phyloP scores from a whole-genome alignment of 1,139 yeast genomes.

The Groenewaldozyma auringiensis region DNA sequence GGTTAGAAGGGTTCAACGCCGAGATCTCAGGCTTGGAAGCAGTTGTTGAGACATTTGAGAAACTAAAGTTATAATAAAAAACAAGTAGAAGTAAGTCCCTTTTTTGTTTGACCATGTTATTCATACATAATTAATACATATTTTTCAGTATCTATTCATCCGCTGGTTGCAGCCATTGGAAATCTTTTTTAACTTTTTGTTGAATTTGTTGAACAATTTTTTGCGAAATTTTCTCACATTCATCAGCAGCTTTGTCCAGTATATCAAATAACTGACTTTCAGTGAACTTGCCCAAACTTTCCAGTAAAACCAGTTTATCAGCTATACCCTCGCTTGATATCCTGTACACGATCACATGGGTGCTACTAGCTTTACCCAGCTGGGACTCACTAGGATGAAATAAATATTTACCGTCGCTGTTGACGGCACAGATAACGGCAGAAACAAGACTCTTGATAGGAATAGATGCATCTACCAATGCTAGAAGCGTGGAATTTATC shows the following conservation, averaged over 20 bases:
- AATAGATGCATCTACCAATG: constrained; percentile 72
- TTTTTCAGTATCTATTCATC: no score
- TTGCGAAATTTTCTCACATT: constrained; percentile 41
- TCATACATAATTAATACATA: no score
- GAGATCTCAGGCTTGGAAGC: constrained; percentile 67
- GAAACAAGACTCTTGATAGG: constrained; percentile 57
- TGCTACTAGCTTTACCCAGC: constrained; percentile 33
- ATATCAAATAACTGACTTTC: constrained; percentile 45
- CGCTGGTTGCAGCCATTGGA: constrained; percentile 41
- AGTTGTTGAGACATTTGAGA: constrained; percentile 36
- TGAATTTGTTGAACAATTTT: constrained; percentile 42
- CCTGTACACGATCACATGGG: constrained; percentile 60
- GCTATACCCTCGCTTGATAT: constrained; percentile 41
- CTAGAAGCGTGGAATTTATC: constrained; percentile 63
- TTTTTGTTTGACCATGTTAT: no score
- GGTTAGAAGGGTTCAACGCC: constrained; percentile 65
- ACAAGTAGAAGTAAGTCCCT: no score
- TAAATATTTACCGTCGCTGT: constrained; percentile 31
- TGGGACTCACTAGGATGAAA: constrained; percentile 41
- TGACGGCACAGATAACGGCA: constrained; percentile 43
- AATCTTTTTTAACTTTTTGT: constrained; percentile 45
- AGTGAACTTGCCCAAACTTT: constrained; percentile 63
- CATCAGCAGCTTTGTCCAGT: constrained; percentile 36
- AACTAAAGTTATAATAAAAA: constrained; percentile 28
- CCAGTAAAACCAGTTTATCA: constrained; percentile 53